Evolutionary conservation across 2,329 filamentous ascomycete species (phyloP).

Genomic region (Calonectria pseudoreteaudii): DNA sequence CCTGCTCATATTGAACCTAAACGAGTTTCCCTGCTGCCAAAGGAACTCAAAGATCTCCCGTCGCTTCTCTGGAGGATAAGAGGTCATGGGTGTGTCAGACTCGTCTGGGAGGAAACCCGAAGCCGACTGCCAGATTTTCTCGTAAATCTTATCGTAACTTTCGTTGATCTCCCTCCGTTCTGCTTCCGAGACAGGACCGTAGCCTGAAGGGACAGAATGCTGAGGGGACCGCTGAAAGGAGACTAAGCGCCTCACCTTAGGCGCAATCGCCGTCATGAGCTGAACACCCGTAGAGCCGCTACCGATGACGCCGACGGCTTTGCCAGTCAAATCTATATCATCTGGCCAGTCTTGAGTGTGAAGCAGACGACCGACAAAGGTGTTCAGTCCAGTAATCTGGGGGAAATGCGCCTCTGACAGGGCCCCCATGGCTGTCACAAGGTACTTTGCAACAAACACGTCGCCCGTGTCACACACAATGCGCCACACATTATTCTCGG

Average conservation of each 20-base stretch:
- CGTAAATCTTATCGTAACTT: constrained; percentile 47
- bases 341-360: background rate
- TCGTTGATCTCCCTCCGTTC: constrained; percentile 32
- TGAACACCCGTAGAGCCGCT: too few relatives aligned
- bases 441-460: background rate
- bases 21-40: constrained; percentile 46
- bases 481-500: constrained; percentile 41
- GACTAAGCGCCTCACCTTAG: constrained; percentile 27
- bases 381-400: background rate
- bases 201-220: constrained; percentile 24
- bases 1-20: constrained; percentile 46
- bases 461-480: constrained; percentile 45
- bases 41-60: constrained; percentile 40
- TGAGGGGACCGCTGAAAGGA: constrained; percentile 32
- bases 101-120: constrained; percentile 45
- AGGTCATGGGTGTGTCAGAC: constrained; percentile 40
- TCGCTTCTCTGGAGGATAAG: constrained; percentile 43
- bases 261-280: too few relatives aligned
- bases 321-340: background rate
- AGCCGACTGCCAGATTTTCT: constrained; percentile 32
- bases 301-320: constrained; percentile 20
- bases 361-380: background rate
- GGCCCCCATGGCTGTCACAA: background rate
- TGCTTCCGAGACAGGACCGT: constrained; percentile 2
- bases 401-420: background rate